These are phyloP conservation scores for Cladosporium sp. DNA, from an alignment of 2,329 filamentous ascomycete genomes.

Conservation along the genomic window DNA sequence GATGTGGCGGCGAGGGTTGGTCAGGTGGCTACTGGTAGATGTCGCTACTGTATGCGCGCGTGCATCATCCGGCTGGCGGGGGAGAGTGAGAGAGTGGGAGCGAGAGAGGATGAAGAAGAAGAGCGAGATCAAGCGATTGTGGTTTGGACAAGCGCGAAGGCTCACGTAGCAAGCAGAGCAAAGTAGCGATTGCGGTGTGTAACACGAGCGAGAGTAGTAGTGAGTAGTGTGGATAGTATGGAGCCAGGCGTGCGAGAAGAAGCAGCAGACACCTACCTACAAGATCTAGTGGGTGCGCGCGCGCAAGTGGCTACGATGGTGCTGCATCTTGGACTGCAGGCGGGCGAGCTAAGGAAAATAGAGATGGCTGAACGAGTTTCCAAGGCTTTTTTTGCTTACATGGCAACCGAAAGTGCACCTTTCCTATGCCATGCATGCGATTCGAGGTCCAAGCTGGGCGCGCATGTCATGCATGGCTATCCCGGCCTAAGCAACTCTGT, in stretches of 20 bases:
- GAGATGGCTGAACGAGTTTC: background rate
- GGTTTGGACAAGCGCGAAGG: background rate
- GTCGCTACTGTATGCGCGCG: background rate
- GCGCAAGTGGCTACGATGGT: too few relatives aligned
- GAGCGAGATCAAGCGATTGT: background rate
- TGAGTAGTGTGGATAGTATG: background rate
- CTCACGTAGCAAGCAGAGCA: background rate
- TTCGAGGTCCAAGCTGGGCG: background rate
- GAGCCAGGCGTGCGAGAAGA: background rate
- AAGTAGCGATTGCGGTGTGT: background rate
- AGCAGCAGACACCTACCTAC: too few relatives aligned
- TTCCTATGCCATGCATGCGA: background rate
- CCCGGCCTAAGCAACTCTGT: background rate
- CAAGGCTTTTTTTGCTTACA: background rate
- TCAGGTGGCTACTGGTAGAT: too few relatives aligned
- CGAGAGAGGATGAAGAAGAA: background rate
- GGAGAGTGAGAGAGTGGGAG: background rate
- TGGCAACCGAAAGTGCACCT: background rate
- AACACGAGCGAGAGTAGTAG: background rate
- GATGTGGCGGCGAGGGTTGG: too few relatives aligned
- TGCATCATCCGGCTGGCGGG: background rate
- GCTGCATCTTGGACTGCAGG: too few relatives aligned
- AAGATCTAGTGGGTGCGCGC: too few relatives aligned
- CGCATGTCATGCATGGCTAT: background rate
- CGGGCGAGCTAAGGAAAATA: background rate